phyloP scores from a whole-genome alignment of 2,329 filamentous ascomycete genomes.

The Cephalotrichum gorgonifer region DNA sequence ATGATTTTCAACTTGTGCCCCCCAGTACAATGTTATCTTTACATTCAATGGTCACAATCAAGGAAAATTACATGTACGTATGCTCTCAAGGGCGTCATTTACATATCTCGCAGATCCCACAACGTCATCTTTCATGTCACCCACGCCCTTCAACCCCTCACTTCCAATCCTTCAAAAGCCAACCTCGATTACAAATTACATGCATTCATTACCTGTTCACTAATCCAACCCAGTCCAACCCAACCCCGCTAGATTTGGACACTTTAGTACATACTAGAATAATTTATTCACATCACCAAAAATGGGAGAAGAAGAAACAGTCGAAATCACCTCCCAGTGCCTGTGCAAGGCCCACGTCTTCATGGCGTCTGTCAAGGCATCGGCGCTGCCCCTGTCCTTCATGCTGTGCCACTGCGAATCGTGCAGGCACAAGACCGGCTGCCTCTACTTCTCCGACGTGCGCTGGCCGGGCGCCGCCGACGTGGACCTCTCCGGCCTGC shows the following conservation, averaged over 20 bases:
- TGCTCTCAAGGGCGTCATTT: too few relatives aligned
- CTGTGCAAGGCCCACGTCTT: conserved; percentile 33
- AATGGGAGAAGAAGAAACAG: background rate
- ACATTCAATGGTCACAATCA: too few relatives aligned
- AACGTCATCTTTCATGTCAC: too few relatives aligned
- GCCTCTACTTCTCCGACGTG: conserved; percentile 23
- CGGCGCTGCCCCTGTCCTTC: conserved; percentile 28
- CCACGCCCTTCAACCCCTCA: too few relatives aligned
- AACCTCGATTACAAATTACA: too few relatives aligned
- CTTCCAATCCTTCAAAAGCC: too few relatives aligned
- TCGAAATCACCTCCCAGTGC: conserved; percentile 19
- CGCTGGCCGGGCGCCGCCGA: conserved; percentile 24
- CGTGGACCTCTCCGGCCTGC: conserved; percentile 18
- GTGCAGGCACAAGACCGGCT: conserved; percentile 34
- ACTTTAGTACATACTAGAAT: background rate
- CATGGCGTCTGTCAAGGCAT: conserved; percentile 18
- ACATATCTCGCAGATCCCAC: too few relatives aligned
- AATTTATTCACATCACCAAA: background rate
- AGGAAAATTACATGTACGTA: too few relatives aligned
- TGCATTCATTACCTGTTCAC: background rate
- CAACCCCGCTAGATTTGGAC: background rate
- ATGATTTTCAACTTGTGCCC: too few relatives aligned
- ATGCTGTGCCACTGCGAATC: conserved; percentile 37
- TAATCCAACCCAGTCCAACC: too few relatives aligned
- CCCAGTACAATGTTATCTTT: too few relatives aligned